Evolutionary conservation across 2,329 filamentous ascomycete genomes (phyloP), one percentile per base, ranked within the genome.

Genomic region (Chrysoporthe austroafricana): DNA sequence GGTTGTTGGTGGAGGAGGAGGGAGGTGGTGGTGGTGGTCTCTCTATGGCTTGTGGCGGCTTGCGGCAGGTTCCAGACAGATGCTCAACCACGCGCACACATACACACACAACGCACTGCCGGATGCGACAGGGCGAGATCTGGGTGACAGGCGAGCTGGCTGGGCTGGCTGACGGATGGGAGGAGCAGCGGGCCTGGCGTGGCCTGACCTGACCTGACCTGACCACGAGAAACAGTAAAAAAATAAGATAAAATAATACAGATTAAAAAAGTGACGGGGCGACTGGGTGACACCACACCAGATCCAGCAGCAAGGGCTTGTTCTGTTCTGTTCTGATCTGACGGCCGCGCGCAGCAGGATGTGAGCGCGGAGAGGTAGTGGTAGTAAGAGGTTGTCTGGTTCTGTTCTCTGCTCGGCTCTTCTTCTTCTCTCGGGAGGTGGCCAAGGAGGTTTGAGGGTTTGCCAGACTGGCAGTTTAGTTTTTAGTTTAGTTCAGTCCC

Each of bases 201-300:
- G 54, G 54, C 32, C 18, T 39, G 32, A 34, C 34, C 54, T 39
- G 54, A 57, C 54, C 32, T 57, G 54, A 57, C 54, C 54, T 57
- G 54, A 57, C 26, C 26, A 26, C 54, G 34, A 32, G 54, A 57
- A 57, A 56, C 11, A 16, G 21, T 18, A 21, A 50, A 48, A 48
- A n/a, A 46, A 21, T 4, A 48, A 21, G 4, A 48, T 14, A 52
- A 32, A 32, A 54, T 5, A 52, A 14, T 46, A 6, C 14, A n/a
- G 44, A 18, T 6, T 18, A n/a, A n/a, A 48, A 54, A 14, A 32
- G n/a, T 50, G 46, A 50, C 46, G n/a, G 46, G 21, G 48, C n/a
- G 34, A 57, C 52, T 8, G 32, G 26, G 52, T 39, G 52, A 57
- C 52, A 54, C 2, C 26, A 54, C 32, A 57, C 54, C 16, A 54